A percentile compares a stretch with the other conserved stretches of the same genome.
Evolutionary conservation across 2,329 filamentous ascomycete species (phyloP).

Genomic region (Aspergillus neoniger): DNA sequence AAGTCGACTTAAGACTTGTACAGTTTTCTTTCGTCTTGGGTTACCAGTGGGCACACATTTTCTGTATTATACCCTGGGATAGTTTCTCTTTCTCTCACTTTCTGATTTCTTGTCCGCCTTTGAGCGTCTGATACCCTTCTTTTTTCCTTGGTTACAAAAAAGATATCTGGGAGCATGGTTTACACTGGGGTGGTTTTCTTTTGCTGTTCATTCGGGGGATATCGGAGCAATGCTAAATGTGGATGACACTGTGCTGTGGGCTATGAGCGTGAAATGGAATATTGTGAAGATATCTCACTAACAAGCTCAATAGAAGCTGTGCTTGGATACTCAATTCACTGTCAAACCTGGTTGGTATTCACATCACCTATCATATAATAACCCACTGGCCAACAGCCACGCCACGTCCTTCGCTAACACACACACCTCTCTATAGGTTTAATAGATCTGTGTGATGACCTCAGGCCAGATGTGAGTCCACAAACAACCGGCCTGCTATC

Average conservation of each 20-base stretch:
- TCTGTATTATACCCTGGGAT: conserved; percentile 1
- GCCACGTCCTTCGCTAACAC: not conserved
- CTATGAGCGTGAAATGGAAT: not conserved
- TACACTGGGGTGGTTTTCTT: not conserved
- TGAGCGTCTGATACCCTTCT: conserved; percentile 7
- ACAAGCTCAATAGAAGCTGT: not conserved
- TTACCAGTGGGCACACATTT: not conserved
- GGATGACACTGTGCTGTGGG: not conserved
- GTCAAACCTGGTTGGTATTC: not conserved
- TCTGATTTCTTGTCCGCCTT: conserved; percentile 1
- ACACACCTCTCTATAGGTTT: not conserved
- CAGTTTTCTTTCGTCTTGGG: not conserved
- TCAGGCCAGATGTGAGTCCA: too few species aligned
- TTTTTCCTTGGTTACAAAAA: not conserved
- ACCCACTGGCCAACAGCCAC: not conserved
- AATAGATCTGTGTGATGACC: too few species aligned
- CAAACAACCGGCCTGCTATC: too few species aligned
- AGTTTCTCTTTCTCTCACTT: not conserved
- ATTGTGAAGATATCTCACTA: not conserved
- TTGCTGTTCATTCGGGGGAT: not conserved
- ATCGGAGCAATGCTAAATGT: not conserved
- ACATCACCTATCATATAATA: not conserved
- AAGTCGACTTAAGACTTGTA: not conserved
- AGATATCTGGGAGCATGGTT: not conserved
- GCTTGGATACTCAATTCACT: not conserved